Percentiles rank a stretch among this genome's conserved stretches.
Conservation (phyloP, 257 asterid genomes). For the Solanum chiquidenum region DNA sequence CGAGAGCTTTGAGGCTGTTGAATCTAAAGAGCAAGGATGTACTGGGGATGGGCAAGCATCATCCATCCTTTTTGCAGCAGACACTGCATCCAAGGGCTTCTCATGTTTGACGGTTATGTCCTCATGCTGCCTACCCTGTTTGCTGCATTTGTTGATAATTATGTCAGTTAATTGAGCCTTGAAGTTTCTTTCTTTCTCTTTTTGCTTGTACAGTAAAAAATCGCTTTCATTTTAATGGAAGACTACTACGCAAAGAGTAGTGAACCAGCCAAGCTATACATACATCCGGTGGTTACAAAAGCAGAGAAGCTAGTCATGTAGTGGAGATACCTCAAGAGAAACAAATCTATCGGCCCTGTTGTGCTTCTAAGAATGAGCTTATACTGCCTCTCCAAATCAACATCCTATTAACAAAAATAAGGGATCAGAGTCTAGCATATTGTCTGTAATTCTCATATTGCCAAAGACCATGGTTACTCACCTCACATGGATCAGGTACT, state of each 20-base stretch:
- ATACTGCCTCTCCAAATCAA: slow-evolving; percentile 29
- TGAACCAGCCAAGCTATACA: background rate
- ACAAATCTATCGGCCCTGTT: slow-evolving; percentile 49
- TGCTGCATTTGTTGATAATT: slow-evolving; percentile 21
- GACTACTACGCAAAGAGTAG: background rate
- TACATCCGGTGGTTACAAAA: background rate
- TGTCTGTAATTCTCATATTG: background rate
- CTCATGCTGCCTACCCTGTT: slow-evolving; percentile 21
- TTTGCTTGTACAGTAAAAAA: background rate
- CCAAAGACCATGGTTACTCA: slow-evolving; percentile 10
- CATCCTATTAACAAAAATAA: slow-evolving; percentile 29
- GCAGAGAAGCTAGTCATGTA: background rate
- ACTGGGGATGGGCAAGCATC: slow-evolving; percentile 2
- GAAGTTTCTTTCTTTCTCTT: background rate
- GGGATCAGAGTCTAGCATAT: slow-evolving; percentile 4
- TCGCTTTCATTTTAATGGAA: background rate
- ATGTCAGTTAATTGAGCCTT: background rate
- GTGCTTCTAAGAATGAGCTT: slow-evolving; percentile 59
- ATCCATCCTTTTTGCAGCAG: slow-evolving; percentile 11
- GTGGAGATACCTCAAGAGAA: slow-evolving; percentile 48
- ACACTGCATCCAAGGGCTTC: slow-evolving; percentile 20
- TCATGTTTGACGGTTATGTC: slow-evolving; percentile 24
- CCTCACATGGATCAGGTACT: slow-evolving; percentile 85
- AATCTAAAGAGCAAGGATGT: slow-evolving; percentile 13
- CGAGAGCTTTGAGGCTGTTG: slow-evolving; percentile 13